phyloP scores from a whole-genome alignment of 495 filamentous ascomycete genomes.

The Xylaria sp. region DNA sequence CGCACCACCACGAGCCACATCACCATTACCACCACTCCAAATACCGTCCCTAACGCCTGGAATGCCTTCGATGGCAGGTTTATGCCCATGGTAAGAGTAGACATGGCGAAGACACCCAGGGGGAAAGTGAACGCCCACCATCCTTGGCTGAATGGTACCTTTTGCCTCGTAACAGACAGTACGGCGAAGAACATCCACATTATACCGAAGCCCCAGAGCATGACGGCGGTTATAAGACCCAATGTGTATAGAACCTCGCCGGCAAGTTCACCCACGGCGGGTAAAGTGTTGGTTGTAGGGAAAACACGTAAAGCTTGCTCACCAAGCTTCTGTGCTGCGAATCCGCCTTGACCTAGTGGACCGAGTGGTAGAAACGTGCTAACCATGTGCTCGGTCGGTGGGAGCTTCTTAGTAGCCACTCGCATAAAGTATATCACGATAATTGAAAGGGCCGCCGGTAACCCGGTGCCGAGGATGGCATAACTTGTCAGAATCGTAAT shows the following conservation, averaged over 20 bases:
- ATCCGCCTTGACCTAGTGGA: conserved; percentile 66
- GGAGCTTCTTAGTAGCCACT: conserved; percentile 62
- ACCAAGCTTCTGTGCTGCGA: conserved; percentile 63
- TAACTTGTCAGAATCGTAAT: conserved; percentile 64
- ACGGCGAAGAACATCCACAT: conserved; percentile 69
- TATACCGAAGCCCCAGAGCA: conserved; percentile 67
- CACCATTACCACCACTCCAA: conserved; percentile 17
- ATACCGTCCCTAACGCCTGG: conserved; percentile 5
- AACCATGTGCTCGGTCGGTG: conserved; percentile 65
- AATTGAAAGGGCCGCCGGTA: conserved; percentile 61
- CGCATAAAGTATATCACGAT: conserved; percentile 68
- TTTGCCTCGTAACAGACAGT: conserved; percentile 42
- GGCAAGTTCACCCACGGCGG: conserved; percentile 30
- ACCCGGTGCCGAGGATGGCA: conserved; percentile 65
- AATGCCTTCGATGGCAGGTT: conserved; percentile 10
- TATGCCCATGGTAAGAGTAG: conserved; percentile 43
- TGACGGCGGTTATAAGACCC: conserved; percentile 58
- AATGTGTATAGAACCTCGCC: conserved; percentile 62
- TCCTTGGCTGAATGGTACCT: conserved; percentile 70
- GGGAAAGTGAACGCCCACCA: conserved; percentile 76
- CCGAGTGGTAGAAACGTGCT: conserved; percentile 68
- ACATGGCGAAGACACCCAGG: conserved; percentile 60
- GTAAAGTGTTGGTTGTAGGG: conserved; percentile 56
- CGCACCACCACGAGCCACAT: conserved; percentile 8
- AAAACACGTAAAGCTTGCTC: conserved; percentile 57